Evolutionary conservation across 176 grass and related monocot genomes (phyloP).

Genomic region (Themeda triandra): DNA sequence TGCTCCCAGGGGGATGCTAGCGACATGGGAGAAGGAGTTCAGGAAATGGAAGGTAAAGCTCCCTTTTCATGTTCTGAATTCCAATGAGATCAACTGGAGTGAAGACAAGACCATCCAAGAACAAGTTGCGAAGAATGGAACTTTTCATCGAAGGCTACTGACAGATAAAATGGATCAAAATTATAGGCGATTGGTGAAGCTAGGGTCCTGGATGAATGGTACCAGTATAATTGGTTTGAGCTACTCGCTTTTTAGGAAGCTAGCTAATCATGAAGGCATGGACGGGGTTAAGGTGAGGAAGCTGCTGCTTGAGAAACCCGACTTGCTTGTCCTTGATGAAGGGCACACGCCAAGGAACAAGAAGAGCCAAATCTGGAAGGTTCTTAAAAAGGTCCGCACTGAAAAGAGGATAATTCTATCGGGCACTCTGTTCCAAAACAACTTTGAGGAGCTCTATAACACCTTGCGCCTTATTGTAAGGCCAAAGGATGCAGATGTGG

Average conservation of each 20-base stretch:
- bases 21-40: conserved; percentile 73
- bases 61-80: conserved; percentile 75
- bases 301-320: conserved; percentile 52
- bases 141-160: background rate
- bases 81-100: conserved; percentile 35
- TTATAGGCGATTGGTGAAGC: conserved; percentile 40
- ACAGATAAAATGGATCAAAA: conserved; percentile 23
- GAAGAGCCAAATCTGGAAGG: conserved; percentile 50
- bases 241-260: conserved; percentile 58
- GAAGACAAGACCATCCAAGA: conserved; percentile 41
- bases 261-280: conserved; percentile 25
- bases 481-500: conserved; percentile 49
- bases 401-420: conserved; percentile 74
- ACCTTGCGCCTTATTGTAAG: conserved; percentile 49
- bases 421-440: conserved; percentile 86
- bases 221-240: conserved; percentile 76
- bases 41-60: conserved; percentile 69
- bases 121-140: conserved; percentile 19
- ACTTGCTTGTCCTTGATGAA: conserved; percentile 75
- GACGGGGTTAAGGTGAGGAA: conserved; percentile 24
- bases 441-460: conserved; percentile 71
- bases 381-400: conserved; percentile 43
- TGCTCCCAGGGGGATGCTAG: conserved; percentile 59
- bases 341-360: conserved; percentile 84
- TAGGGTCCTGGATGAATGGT: conserved; percentile 63